These are phyloP conservation scores for Leishmania braziliensis DNA, from an alignment of 208 protist genomes.

Conservation along the genomic window DNA sequence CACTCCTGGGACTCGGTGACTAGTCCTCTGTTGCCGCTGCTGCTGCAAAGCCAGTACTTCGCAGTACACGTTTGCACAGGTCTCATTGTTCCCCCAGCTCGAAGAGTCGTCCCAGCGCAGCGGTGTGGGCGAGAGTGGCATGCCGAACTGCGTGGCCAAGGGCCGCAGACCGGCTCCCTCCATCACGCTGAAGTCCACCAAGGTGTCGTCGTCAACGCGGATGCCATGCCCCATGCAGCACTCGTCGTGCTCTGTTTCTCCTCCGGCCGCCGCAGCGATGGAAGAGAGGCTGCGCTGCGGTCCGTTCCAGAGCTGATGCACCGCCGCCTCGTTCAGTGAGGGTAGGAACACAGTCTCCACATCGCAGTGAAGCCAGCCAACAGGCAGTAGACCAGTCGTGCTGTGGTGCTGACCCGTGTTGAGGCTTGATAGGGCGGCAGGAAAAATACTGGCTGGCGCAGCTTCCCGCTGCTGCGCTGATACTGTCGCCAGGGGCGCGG, in stretches of 20 bases:
- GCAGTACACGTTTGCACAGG: constrained; percentile 24
- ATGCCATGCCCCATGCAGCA: not conserved
- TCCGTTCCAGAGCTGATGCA: constrained; percentile 35
- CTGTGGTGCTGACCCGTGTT: not conserved
- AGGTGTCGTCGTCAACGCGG: not conserved
- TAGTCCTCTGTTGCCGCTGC: not conserved
- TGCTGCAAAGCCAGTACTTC: constrained; percentile 20
- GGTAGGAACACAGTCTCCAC: constrained; percentile 27
- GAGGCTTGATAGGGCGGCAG: not conserved
- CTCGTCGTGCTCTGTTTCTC: not conserved
- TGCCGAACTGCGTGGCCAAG: constrained; percentile 2
- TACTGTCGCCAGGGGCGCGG: not conserved
- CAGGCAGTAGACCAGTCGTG: constrained; percentile 10
- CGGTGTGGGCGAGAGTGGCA: constrained; percentile 9
- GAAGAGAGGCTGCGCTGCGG: constrained; percentile 19
- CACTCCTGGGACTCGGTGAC: too few relatives aligned
- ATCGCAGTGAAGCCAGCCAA: constrained; percentile 57
- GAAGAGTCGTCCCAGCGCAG: constrained; percentile 14
- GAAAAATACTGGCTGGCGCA: not conserved
- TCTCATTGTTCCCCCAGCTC: not conserved
- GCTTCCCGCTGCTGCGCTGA: not conserved
- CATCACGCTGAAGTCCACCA: constrained; percentile 37
- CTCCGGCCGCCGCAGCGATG: constrained; percentile 2
- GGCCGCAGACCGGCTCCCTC: constrained; percentile 32
- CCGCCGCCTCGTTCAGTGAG: constrained; percentile 17